phyloP scores from a whole-genome alignment of 129 eudicot species.

The Flaveria ramosissima region DNA sequence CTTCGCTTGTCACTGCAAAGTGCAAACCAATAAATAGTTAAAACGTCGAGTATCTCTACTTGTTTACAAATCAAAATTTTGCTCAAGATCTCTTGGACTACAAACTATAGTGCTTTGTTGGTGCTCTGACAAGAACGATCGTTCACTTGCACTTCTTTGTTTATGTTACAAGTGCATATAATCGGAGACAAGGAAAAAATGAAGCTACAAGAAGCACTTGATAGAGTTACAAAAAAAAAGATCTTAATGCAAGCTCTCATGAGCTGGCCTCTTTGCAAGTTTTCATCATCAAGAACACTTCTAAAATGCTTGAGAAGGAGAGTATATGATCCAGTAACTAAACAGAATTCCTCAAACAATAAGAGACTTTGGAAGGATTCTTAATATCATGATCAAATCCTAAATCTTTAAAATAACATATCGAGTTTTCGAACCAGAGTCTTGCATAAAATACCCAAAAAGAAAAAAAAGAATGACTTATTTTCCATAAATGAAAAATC shows the following conservation, averaged over 20 bases:
- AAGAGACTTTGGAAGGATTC: conserved; percentile 1
- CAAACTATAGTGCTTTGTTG: neutral
- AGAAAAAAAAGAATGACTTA: neutral
- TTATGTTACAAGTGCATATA: neutral
- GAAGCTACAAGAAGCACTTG: neutral
- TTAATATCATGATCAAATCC: neutral
- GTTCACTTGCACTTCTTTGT: neutral
- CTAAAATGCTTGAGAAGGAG: neutral
- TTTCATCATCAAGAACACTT: conserved; percentile 1
- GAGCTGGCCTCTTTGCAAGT: neutral
- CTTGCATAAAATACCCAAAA: neutral
- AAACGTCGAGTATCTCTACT: neutral
- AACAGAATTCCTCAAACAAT: conserved; percentile 1
- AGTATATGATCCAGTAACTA: neutral
- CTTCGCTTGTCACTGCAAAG: neutral
- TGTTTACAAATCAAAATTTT: neutral
- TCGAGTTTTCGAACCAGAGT: neutral
- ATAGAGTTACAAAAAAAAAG: neutral
- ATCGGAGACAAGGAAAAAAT: neutral
- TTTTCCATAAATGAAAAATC: neutral
- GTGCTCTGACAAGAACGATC: too few species aligned
- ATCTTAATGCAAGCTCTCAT: neutral
- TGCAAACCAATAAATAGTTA: neutral
- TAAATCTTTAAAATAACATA: neutral
- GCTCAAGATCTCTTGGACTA: neutral